Evolutionary conservation across 345 rosid species (phyloP).

Genomic region (Brassica nigra): DNA sequence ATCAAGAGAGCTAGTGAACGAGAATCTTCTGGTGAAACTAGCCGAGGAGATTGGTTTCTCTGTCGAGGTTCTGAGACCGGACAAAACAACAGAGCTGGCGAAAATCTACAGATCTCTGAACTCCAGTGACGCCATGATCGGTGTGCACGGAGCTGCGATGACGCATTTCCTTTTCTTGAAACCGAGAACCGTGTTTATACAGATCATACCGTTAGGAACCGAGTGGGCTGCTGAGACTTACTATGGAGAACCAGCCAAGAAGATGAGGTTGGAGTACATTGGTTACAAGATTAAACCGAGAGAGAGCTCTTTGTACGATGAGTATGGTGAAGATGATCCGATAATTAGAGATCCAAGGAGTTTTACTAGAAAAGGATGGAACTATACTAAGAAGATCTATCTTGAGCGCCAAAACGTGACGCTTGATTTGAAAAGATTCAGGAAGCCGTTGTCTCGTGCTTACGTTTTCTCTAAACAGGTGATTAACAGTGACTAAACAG

Average conservation of each 20-base stretch:
- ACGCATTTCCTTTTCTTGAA: constrained; percentile 79
- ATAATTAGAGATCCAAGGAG: constrained; percentile 60
- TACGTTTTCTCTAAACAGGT: constrained; percentile 33
- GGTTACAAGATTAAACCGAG: constrained; percentile 58
- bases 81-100: constrained; percentile 59
- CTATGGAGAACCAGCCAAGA: constrained; percentile 71
- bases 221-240: constrained; percentile 82
- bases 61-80: constrained; percentile 64
- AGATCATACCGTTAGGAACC: constrained; percentile 79
- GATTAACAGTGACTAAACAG: background rate
- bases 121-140: constrained; percentile 71
- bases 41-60: constrained; percentile 60
- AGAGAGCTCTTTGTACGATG: constrained; percentile 68
- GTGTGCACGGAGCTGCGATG: constrained; percentile 92
- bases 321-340: constrained; percentile 56
- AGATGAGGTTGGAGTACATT: constrained; percentile 62
- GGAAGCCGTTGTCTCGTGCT: constrained; percentile 55
- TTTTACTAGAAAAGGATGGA: constrained; percentile 67
- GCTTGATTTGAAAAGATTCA: constrained; percentile 55
- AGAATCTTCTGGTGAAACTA: constrained; percentile 51
- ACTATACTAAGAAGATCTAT: constrained; percentile 70
- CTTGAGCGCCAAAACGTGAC: constrained; percentile 66
- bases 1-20: constrained; percentile 61
- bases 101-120: constrained; percentile 60
- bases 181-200: constrained; percentile 67